These are phyloP conservation scores for Linnemannia hyalina DNA, from an alignment of 192 early-diverging fungal species.

Conservation along the genomic window DNA sequence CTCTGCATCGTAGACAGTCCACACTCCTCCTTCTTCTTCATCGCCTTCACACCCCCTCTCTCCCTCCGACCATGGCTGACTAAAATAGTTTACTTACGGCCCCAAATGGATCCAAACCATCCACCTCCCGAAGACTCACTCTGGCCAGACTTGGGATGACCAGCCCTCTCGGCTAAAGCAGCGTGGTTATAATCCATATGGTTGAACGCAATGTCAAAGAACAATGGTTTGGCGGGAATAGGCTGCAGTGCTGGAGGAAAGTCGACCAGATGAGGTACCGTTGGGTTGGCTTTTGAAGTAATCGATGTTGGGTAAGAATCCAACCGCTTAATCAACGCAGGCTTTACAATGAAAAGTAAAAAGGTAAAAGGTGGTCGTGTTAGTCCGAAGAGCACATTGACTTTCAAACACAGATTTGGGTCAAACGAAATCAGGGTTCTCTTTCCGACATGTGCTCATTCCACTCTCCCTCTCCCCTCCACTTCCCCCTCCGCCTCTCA, in stretches of 20 bases:
- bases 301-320: conserved; percentile 65
- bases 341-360: conserved; percentile 18
- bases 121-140: conserved; percentile 21
- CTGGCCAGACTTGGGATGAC: conserved; percentile 26
- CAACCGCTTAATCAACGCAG: conserved; percentile 66
- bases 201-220: conserved; percentile 84
- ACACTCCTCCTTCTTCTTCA: not conserved
- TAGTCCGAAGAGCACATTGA: not conserved
- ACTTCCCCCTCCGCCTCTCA: not conserved
- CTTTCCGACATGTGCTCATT: conserved; percentile 3
- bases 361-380: not conserved
- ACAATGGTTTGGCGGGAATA: conserved; percentile 80
- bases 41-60: not conserved
- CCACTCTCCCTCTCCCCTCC: not conserved
- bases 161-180: conserved; percentile 41
- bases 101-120: conserved; percentile 56
- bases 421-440: not conserved
- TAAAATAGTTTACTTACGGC: conserved; percentile 33
- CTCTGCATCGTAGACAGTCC: not conserved
- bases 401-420: conserved; percentile 4
- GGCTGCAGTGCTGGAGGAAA: conserved; percentile 76
- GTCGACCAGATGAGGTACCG: conserved; percentile 69
- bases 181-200: conserved; percentile 68
- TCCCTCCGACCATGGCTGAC: not conserved
- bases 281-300: conserved; percentile 47